Base-by-base conservation (phyloP, 2,329 filamentous ascomycete genomes). In the Trichoderma sp. region DNA sequence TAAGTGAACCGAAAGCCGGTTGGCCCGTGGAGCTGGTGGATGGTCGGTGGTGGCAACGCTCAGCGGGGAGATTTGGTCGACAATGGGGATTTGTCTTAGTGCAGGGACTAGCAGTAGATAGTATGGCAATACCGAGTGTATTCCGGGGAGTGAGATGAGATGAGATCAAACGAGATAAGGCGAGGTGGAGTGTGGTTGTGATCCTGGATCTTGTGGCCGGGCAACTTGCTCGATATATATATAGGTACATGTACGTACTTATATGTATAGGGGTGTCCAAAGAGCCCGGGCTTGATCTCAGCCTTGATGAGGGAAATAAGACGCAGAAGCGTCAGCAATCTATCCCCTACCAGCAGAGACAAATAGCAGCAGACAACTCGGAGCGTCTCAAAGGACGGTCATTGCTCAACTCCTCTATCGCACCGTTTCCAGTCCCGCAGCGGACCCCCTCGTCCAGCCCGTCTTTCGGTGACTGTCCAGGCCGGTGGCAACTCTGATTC, bases 401-500 rank as follows among this genome's bases (percentile, higher is more conserved):
- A 46, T 39, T 66, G 43, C 37, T 32, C 49, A 52, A 26, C 32
- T 39, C 10, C 10, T 13, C 46, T 21, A 24, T 24, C 46, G n/a
- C 46, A 49, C 43, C 43, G 46, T 24, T 24, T 24, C 14, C n/a
- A 21, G 46, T 66, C 37, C 32, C 32, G 21, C 52, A 43, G 32
- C 51, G n/a, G 32, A 16, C 59, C 43, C 43, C 43, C 52, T 46
- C 28, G 10, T 52, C 59, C 49, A 37, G 43, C 30, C 21, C 59
- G 59, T 63, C 59, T 37, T 46, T 63, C 59, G 18, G 59, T 46
- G 59, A 34, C 28, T 51, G 28, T 30, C 21, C 59, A 63, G 59
- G 28, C 43, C 14, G 37, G 28, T 52, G 28, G 46, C 46, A 13
- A 5, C 21, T 49, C 21, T 49, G 46, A 24, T 49, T 49, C 46